Conservation (phyloP, 1,284 basidiomycete species). For the Ceratobasidium sp. region DNA sequence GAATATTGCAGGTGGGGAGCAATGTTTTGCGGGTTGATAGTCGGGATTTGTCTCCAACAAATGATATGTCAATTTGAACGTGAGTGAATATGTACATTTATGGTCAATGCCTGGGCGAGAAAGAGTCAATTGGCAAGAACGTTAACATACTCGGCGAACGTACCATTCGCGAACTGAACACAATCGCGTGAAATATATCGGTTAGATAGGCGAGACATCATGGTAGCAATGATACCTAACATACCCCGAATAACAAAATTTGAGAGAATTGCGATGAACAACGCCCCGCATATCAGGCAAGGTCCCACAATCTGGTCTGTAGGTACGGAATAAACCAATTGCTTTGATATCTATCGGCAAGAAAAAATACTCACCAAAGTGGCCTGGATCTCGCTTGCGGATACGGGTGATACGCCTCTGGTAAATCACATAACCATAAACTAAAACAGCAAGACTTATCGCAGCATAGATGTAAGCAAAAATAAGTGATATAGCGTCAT, state of each 20-base stretch:
- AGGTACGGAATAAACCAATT: conserved; percentile 20
- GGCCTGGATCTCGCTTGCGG: conserved; percentile 85
- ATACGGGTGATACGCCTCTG: conserved; percentile 92
- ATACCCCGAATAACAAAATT: conserved; percentile 86
- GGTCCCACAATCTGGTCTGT: conserved; percentile 82
- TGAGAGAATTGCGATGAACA: conserved; percentile 83
- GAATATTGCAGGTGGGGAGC: neutral
- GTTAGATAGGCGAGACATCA: neutral
- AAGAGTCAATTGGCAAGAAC: neutral
- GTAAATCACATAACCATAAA: conserved; percentile 87
- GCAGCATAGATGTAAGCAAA: conserved; percentile 88
- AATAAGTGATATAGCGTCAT: conserved; percentile 71
- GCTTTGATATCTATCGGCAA: neutral
- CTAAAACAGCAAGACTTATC: conserved; percentile 73
- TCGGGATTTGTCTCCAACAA: neutral
- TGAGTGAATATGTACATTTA: conserved; percentile 6
- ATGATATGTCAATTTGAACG: conserved; percentile 12
- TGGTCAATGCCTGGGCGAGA: conserved; percentile 16
- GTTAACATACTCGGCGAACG: conserved; percentile 3
- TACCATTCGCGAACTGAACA: conserved; percentile 45
- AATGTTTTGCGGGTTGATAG: neutral
- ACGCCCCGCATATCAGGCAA: conserved; percentile 73
- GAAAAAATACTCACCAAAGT: conserved; percentile 72
- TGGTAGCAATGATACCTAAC: conserved; percentile 46
- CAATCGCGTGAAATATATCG: neutral